phyloP scores from a whole-genome alignment of 805 yeast genomes.

The Allodekkera sacchari region DNA sequence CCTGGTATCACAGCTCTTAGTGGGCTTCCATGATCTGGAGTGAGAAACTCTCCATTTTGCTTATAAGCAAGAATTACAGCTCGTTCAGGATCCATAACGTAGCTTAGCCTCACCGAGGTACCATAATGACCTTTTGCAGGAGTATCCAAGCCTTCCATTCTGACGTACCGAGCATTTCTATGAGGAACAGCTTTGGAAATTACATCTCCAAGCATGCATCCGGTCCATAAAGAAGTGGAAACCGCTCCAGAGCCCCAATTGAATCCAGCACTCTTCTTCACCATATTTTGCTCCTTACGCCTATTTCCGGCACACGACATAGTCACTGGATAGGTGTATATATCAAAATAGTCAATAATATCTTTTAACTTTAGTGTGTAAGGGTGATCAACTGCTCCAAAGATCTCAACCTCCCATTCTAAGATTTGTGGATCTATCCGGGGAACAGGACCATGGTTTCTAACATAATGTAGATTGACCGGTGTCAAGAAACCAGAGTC shows the following conservation, averaged over 20 bases:
- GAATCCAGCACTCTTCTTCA: constrained; percentile 26
- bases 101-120: constrained; percentile 23
- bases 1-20: constrained; percentile 29
- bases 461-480: constrained; percentile 24
- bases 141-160: constrained; percentile 28
- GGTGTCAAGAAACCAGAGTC: constrained; percentile 26
- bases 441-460: constrained; percentile 29
- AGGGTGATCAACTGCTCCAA: constrained; percentile 25
- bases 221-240: constrained; percentile 29
- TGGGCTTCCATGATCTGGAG: constrained; percentile 30
- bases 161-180: constrained; percentile 21
- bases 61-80: constrained; percentile 26
- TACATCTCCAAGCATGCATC: constrained; percentile 23
- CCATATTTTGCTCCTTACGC: constrained; percentile 28
- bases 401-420: constrained; percentile 23
- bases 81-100: constrained; percentile 27
- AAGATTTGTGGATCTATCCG: constrained; percentile 14
- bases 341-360: constrained; percentile 19
- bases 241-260: constrained; percentile 30
- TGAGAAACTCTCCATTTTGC: constrained; percentile 27
- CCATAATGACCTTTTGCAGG: constrained; percentile 28
- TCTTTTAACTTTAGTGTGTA: constrained; percentile 16
- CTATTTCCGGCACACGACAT: constrained; percentile 30
- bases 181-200: constrained; percentile 20
- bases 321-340: constrained; percentile 26